A percentile compares a stretch with the other conserved stretches of the same genome.
Evolutionary conservation across 2,329 filamentous ascomycete genomes (phyloP).

Genomic region (Aspergillus fructus): DNA sequence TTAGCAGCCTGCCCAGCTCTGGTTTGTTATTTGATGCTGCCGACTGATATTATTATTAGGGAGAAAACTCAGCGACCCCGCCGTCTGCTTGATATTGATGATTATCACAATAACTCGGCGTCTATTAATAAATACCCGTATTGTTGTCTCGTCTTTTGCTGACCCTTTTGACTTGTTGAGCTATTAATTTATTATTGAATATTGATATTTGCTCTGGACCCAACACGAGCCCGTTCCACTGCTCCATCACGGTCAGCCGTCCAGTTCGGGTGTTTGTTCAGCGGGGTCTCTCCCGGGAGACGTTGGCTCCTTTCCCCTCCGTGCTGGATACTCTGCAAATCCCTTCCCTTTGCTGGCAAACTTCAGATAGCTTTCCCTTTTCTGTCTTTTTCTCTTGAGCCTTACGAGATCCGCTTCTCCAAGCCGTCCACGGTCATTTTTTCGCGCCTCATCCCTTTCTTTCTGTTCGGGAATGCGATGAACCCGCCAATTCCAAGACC

Average conservation of each 20-base stretch:
- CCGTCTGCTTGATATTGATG: not conserved
- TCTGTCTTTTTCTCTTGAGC: not conserved
- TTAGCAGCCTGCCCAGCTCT: not conserved
- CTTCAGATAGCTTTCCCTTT: not conserved
- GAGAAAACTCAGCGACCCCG: not conserved
- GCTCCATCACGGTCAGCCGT: not conserved
- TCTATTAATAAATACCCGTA: not conserved
- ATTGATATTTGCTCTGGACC: no score
- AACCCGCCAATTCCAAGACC: conserved; percentile 8
- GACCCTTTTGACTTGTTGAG: no score
- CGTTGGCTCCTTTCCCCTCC: not conserved
- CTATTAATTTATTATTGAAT: no score
- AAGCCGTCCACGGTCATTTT: not conserved
- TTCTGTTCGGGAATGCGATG: conserved; percentile 5
- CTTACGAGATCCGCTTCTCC: conserved; percentile 2
- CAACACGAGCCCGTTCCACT: not conserved
- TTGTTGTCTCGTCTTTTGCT: not conserved
- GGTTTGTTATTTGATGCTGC: no score
- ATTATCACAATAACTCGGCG: not conserved
- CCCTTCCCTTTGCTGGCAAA: conserved; percentile 3
- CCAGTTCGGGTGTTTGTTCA: not conserved
- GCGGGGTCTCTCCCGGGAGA: conserved; percentile 11
- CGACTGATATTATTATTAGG: no score
- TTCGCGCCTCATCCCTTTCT: conserved; percentile 5
- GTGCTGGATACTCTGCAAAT: conserved; percentile 3